These are phyloP conservation scores for Furcasterigmium sp. DNA, from an alignment of 2,329 filamentous ascomycete species.

Conservation along the genomic window DNA sequence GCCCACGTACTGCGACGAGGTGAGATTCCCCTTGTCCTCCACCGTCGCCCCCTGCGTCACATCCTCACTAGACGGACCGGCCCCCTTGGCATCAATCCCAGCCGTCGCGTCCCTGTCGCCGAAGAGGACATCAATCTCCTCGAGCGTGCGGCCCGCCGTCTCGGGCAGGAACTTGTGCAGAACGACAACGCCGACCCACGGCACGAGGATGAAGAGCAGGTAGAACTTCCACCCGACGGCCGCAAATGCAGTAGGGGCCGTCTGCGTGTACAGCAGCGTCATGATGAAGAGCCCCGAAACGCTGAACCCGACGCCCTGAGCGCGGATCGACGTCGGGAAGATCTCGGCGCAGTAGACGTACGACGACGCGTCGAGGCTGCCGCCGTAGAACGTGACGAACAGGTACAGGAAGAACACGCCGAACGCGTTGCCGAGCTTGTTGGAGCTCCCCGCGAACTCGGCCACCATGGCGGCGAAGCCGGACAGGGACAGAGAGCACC, in stretches of 20 bases:
- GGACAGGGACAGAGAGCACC: background rate
- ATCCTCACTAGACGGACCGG: no score
- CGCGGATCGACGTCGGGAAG: conserved; percentile 9
- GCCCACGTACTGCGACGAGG: no score
- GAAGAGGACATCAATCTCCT: conserved; percentile 1
- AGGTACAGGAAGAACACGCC: conserved; percentile 5
- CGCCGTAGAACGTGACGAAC: conserved; percentile 1
- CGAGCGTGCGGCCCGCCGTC: background rate
- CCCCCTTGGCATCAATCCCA: no score
- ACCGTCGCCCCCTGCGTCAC: no score
- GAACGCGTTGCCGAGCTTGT: background rate
- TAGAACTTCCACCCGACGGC: conserved; percentile 5
- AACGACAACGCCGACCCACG: background rate
- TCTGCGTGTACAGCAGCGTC: conserved; percentile 7
- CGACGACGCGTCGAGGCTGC: conserved; percentile 5
- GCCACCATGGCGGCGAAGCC: conserved; percentile 1
- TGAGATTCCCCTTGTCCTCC: no score
- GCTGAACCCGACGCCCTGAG: conserved; percentile 8
- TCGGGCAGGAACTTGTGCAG: background rate
- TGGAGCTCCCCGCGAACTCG: background rate
- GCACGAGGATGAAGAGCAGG: conserved; percentile 5
- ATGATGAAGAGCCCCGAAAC: conserved; percentile 7
- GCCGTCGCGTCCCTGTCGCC: background rate
- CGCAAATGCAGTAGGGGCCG: conserved; percentile 4
- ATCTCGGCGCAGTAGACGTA: conserved; percentile 13